These are phyloP conservation scores for Saccharata proteae DNA, from an alignment of 2,329 filamentous ascomycete species.

Conservation along the genomic window DNA sequence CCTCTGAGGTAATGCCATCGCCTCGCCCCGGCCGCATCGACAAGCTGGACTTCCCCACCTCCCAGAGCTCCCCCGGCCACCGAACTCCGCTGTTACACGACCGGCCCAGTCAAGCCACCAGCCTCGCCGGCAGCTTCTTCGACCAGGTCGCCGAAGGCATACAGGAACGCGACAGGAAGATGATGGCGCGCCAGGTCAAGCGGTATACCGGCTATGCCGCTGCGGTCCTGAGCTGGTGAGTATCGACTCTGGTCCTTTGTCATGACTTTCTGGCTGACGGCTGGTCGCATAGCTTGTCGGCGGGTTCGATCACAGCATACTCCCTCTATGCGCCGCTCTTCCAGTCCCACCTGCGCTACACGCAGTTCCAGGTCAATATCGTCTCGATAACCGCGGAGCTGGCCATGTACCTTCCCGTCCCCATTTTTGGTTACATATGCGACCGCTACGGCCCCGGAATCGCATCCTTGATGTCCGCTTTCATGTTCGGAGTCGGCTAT, in stretches of 20 bases:
- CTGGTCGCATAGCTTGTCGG: constrained; percentile 55
- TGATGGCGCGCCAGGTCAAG: constrained; percentile 40
- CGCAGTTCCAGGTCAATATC: constrained; percentile 83
- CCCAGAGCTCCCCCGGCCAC: constrained; percentile 20
- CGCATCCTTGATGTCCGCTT: constrained; percentile 58
- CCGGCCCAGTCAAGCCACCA: constrained; percentile 28
- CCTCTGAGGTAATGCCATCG: no score
- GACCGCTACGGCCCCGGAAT: constrained; percentile 75
- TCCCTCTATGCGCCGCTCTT: constrained; percentile 89
- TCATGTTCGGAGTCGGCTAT: constrained; percentile 73
- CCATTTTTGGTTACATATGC: constrained; percentile 79
- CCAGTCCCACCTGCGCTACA: constrained; percentile 75
- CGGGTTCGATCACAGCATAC: constrained; percentile 85
- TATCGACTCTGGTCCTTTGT: not conserved
- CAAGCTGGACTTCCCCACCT: constrained; percentile 37
- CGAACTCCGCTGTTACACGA: constrained; percentile 19
- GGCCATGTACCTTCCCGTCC: constrained; percentile 84
- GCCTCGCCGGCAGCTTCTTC: constrained; percentile 43
- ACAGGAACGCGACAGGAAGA: constrained; percentile 42
- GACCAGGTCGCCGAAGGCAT: constrained; percentile 50
- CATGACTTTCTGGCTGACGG: constrained; percentile 16
- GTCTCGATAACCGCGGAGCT: constrained; percentile 79
- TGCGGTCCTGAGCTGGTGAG: constrained; percentile 45
- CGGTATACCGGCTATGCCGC: constrained; percentile 47
- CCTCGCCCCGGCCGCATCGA: constrained; percentile 29